phyloP scores from a whole-genome alignment of 2,329 filamentous ascomycete species.

The Erysiphe pulchra region DNA sequence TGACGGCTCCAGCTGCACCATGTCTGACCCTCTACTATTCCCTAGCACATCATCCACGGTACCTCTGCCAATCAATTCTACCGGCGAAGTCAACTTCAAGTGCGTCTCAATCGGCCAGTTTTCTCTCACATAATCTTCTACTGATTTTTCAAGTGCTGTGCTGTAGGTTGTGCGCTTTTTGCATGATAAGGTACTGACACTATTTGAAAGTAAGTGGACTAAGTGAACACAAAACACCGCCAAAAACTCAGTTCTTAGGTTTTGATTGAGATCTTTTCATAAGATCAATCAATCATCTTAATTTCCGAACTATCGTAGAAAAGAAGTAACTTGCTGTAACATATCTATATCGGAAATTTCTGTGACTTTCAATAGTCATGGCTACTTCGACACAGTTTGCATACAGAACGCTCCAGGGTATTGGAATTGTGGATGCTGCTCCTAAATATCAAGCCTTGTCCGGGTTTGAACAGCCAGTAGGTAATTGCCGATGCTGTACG shows the following conservation, averaged over 20 bases:
- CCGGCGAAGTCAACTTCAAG: slow-evolving; percentile 10
- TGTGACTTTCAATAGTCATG: slow-evolving; percentile 86
- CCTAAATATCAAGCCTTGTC: slow-evolving; percentile 67
- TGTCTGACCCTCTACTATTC: neutral
- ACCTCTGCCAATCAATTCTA: slow-evolving; percentile 1
- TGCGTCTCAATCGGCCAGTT: slow-evolving; percentile 5
- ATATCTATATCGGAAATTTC: slow-evolving; percentile 5
- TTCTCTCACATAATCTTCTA: slow-evolving; percentile 2
- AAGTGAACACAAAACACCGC: neutral
- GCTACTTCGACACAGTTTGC: slow-evolving; percentile 82
- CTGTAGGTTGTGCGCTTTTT: neutral
- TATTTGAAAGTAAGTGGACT: neutral
- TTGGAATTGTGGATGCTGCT: slow-evolving; percentile 78
- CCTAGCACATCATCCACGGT: neutral
- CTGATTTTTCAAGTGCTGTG: slow-evolving; percentile 2
- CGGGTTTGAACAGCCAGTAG: slow-evolving; percentile 70
- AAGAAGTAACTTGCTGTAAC: neutral
- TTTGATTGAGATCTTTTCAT: neutral
- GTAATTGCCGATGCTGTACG: slow-evolving; percentile 77
- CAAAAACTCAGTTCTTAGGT: neutral
- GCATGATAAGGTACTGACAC: slow-evolving; percentile 1
- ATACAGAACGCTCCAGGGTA: slow-evolving; percentile 89
- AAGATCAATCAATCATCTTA: neutral
- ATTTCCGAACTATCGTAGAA: neutral
- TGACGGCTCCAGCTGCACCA: no score